Conservation (phyloP, 352 stramenopile genomes). For the Phytophthora kernoviae region DNA sequence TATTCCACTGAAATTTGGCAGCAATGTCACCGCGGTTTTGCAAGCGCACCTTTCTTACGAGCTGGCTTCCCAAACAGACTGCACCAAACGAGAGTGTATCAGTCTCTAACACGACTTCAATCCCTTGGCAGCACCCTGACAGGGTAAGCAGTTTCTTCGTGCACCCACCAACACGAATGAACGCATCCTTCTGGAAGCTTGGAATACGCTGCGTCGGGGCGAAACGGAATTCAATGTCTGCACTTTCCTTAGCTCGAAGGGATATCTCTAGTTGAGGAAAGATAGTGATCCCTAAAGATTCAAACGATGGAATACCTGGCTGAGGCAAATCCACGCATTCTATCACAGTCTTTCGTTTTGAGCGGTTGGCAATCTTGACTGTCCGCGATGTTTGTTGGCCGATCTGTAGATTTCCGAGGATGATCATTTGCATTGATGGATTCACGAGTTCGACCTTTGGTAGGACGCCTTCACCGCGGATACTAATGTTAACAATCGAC, state of each 20-base stretch:
- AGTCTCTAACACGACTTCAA: conserved; percentile 89
- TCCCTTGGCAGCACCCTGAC: conserved; percentile 88
- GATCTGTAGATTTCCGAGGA: conserved; percentile 87
- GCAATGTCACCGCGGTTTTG: conserved; percentile 92
- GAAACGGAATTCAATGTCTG: conserved; percentile 81
- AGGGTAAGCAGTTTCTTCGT: conserved; percentile 81
- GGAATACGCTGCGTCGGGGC: conserved; percentile 63
- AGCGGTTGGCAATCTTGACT: conserved; percentile 88
- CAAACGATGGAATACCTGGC: conserved; percentile 36
- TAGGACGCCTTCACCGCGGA: conserved; percentile 77
- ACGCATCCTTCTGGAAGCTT: conserved; percentile 70
- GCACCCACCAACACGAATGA: conserved; percentile 66
- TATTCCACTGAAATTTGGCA: conserved; percentile 89
- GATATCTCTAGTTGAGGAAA: conserved; percentile 65
- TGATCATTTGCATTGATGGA: conserved; percentile 74
- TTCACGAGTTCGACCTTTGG: conserved; percentile 91
- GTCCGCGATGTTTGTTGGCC: conserved; percentile 72
- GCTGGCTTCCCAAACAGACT: conserved; percentile 87
- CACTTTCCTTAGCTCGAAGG: conserved; percentile 79
- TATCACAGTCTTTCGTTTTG: conserved; percentile 74
- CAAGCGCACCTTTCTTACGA: conserved; percentile 84
- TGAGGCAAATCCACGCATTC: conserved; percentile 48
- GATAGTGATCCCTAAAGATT: conserved; percentile 61
- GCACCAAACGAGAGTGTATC: conserved; percentile 91
- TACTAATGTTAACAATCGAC: conserved; percentile 72